Evolutionary conservation across 495 filamentous ascomycete species (phyloP), one percentile per base, ranked within the genome.

Genomic region (Xeromyces bisporus): DNA sequence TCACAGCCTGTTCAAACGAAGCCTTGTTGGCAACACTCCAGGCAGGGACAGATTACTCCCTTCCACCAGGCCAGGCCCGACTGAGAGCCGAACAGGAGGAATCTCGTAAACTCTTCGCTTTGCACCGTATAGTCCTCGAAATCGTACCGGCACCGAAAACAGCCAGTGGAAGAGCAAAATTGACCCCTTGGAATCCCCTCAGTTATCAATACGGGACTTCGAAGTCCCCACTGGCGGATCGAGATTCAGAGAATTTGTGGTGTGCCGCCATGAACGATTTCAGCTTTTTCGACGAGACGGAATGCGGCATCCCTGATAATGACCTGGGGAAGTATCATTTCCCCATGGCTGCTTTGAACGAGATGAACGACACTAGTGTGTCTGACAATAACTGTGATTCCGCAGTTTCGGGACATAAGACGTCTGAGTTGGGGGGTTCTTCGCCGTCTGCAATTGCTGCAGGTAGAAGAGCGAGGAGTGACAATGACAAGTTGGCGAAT

Each of bases 261-360:
- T 56, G 66, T 20, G 70, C 69, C 14, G 66, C 68, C 6, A 53
- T 62, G 24, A 48, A 62, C 16, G 73, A 77, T 37, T 77, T 75
- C 37, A 72, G 67, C 23, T 77, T 77, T 50, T 77, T 77, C 34
- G 67, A 58, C 1, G 69, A 72, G 28, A 69, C 68, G 23, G 71
- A 75, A 43, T 69, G 63, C 17, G 66, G 66, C 4, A 49, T 73
- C 5, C 67, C 60, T 12, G 47, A 55, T 11, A 52, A 54, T 27
- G 55, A 60, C 11, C 51, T 51, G 2, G 47, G 48, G 5, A 56
- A 53, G 26, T 60, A 61, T 34, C 58, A 61, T 34, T 51, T 60
- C 30, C 60, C 62, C 2, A 53, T 61, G 48, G 55, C 62, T 11
- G 41, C 39, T 0, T 37, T 65, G 2, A 60, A 59, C 10, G 58